phyloP scores from a whole-genome alignment of 2,329 filamentous ascomycete genomes.

The Dactylella cylindrospora region DNA sequence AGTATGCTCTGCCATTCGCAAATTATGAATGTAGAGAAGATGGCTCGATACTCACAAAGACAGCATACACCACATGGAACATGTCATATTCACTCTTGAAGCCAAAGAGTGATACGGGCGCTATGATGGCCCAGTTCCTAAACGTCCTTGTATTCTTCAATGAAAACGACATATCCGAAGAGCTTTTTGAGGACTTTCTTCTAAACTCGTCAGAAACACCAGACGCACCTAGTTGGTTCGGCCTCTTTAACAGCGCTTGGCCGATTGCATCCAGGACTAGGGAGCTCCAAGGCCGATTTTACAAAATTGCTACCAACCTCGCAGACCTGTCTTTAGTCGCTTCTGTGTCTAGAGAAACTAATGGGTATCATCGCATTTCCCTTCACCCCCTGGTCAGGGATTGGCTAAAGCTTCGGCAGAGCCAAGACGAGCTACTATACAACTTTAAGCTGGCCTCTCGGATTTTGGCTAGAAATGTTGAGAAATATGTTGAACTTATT shows the following conservation, averaged over 20 bases:
- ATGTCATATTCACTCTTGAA: conserved; percentile 3
- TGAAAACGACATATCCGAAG: not conserved
- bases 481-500: not conserved
- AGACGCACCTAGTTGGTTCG: not conserved
- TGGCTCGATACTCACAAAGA: not conserved
- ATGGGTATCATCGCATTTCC: not conserved
- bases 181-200: not conserved
- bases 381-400: not conserved
- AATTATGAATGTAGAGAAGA: not conserved
- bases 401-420: not conserved
- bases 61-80: not conserved
- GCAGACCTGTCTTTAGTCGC: not conserved
- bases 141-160: not conserved
- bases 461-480: not conserved
- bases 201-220: not conserved
- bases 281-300: not conserved
- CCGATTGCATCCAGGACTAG: not conserved
- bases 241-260: not conserved
- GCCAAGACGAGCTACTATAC: not conserved
- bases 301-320: not conserved
- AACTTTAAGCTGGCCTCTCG: not conserved
- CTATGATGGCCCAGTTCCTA: not conserved
- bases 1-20: not conserved
- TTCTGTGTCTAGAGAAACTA: not conserved
- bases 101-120: not conserved